phyloP scores from a whole-genome alignment of 305 asterid genomes.

The Fraxinus platypoda region DNA sequence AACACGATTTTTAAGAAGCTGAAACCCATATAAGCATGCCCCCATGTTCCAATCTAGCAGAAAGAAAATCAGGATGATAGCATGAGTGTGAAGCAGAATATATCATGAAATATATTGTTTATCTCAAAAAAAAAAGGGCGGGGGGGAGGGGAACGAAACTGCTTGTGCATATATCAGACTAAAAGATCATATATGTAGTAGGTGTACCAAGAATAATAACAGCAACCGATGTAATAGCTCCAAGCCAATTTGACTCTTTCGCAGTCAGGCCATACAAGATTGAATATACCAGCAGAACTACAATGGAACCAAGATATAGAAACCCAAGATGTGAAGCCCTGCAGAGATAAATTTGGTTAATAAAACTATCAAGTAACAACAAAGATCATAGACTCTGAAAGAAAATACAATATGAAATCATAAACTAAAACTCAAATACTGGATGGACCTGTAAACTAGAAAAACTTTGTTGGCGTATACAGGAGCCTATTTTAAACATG shows the following conservation, averaged over 20 bases:
- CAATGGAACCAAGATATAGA: slow-evolving; percentile 88
- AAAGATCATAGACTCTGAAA: background rate
- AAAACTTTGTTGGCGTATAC: background rate
- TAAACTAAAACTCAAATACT: background rate
- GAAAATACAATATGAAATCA: background rate
- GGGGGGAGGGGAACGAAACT: background rate
- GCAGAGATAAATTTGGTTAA: slow-evolving; percentile 35
- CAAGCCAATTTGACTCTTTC: slow-evolving; percentile 97
- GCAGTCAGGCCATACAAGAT: slow-evolving; percentile 96
- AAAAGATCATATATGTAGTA: slow-evolving; percentile 13
- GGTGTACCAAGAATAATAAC: slow-evolving; percentile 87
- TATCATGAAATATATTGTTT: background rate
- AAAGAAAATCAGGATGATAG: slow-evolving; percentile 17
- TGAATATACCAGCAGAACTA: slow-evolving; percentile 85
- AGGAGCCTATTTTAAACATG: background rate
- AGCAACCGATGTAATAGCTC: slow-evolving; percentile 93
- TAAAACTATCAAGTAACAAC: slow-evolving; percentile 4
- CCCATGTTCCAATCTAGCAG: slow-evolving; percentile 96
- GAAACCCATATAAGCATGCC: slow-evolving; percentile 93
- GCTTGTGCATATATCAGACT: slow-evolving; percentile 19
- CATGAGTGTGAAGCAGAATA: background rate
- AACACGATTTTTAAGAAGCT: slow-evolving; percentile 90
- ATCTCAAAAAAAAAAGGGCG: background rate
- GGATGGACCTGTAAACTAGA: slow-evolving; percentile 11
- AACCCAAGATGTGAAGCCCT: slow-evolving; percentile 97